Evolutionary conservation across 2,329 filamentous ascomycete genomes (phyloP).

Genomic region (Fusarium sp.): DNA sequence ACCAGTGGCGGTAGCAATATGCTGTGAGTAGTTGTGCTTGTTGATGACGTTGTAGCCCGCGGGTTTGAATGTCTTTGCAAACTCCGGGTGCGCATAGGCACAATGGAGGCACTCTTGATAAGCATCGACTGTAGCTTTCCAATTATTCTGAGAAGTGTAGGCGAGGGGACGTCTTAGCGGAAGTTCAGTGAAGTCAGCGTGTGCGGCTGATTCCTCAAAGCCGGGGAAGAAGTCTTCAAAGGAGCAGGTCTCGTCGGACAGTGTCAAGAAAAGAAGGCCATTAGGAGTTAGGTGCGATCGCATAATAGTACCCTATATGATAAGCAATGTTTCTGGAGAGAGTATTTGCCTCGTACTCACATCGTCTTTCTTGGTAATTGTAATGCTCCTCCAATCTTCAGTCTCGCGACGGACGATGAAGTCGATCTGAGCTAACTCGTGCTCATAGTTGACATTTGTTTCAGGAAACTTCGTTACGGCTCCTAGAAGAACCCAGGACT

Average conservation of each 20-base stretch:
- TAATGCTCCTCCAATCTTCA: background rate
- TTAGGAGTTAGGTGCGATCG: background rate
- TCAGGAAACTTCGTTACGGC: background rate
- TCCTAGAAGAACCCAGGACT: constrained; percentile 3
- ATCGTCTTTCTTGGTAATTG: background rate
- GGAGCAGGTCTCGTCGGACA: background rate
- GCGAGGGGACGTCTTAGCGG: background rate
- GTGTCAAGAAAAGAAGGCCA: background rate
- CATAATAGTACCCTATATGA: background rate
- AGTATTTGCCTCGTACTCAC: background rate
- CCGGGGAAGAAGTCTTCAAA: background rate
- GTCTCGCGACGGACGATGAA: background rate
- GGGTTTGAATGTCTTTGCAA: background rate
- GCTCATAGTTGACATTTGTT: background rate
- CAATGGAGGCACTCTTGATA: background rate
- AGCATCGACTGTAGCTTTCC: background rate
- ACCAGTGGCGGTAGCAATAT: background rate
- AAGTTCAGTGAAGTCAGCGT: background rate
- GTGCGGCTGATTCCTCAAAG: background rate
- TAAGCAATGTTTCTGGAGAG: fast-evolving
- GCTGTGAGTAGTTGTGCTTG: background rate
- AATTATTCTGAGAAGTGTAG: background rate
- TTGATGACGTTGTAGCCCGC: background rate
- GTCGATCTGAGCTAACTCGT: background rate
- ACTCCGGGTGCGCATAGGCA: background rate